A percentile compares a stretch with the other conserved stretches of the same genome.
These are phyloP conservation scores for Grigorovia humatica DNA, from an alignment of 805 yeast genomes.

Conservation along the genomic window DNA sequence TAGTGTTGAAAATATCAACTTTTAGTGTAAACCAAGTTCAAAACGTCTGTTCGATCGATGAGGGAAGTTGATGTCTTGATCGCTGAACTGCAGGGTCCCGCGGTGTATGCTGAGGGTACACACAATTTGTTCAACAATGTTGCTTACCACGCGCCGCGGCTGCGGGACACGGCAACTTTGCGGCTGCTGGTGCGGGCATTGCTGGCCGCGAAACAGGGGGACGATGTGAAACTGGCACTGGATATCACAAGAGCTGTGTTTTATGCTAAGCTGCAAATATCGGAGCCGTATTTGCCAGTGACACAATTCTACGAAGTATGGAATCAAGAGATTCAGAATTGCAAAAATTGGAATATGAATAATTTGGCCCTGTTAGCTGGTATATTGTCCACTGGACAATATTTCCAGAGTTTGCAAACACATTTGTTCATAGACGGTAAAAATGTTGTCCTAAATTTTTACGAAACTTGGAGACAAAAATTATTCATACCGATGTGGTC, in stretches of 20 bases:
- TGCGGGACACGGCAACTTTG: slow-evolving; percentile 2
- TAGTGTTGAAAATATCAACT: neutral
- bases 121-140: slow-evolving; percentile 13
- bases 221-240: slow-evolving; percentile 9
- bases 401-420: slow-evolving; percentile 12
- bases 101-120: neutral
- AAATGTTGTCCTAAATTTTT: slow-evolving; percentile 9
- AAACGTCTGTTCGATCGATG: neutral
- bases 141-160: slow-evolving; percentile 22
- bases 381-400: slow-evolving; percentile 11
- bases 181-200: slow-evolving; percentile 8
- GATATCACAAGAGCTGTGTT: slow-evolving; percentile 16
- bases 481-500: slow-evolving; percentile 19
- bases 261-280: slow-evolving; percentile 23
- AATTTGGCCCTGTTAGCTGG: slow-evolving; percentile 21
- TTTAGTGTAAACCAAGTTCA: too few relatives aligned
- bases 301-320: slow-evolving; percentile 17
- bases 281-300: slow-evolving; percentile 21
- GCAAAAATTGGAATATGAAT: slow-evolving; percentile 14
- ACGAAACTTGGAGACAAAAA: slow-evolving; percentile 14
- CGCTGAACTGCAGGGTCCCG: neutral
- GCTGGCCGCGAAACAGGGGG: slow-evolving; percentile 1
- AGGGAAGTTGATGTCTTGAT: neutral
- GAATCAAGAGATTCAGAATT: slow-evolving; percentile 10
- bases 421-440: slow-evolving; percentile 17